A percentile compares a stretch with the other conserved stretches of the same genome.
Evolutionary conservation across 306 rosid genomes (phyloP).

Genomic region (Cicer chorassanicum): DNA sequence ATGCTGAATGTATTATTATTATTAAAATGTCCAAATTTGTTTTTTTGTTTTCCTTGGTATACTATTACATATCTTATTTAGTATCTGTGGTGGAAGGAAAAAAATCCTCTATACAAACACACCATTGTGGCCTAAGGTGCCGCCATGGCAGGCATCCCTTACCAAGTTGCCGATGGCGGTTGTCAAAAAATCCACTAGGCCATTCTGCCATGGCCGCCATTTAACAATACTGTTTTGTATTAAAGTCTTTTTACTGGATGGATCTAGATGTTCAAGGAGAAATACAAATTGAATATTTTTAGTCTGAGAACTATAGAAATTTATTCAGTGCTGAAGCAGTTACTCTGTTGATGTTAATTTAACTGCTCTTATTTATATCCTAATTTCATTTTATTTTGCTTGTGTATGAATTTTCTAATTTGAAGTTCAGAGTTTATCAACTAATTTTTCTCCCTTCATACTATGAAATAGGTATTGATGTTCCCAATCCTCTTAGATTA

Average conservation of each 20-base stretch:
- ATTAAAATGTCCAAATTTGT: constrained; percentile 6
- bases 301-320: constrained; percentile 14
- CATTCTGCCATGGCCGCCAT: too few species aligned
- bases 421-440: constrained; percentile 23
- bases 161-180: too few species aligned
- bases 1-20: constrained; percentile 28
- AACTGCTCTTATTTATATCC: constrained; percentile 12
- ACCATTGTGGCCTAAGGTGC: too few species aligned
- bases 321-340: constrained; percentile 18
- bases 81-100: too few species aligned
- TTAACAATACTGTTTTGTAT: neutral
- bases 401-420: constrained; percentile 20
- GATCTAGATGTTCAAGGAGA: constrained; percentile 6
- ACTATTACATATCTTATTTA: neutral
- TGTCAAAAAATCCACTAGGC: too few species aligned
- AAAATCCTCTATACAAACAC: too few species aligned
- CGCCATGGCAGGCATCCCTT: too few species aligned
- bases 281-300: constrained; percentile 26
- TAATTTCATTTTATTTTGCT: constrained; percentile 26
- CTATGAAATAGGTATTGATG: constrained; percentile 76
- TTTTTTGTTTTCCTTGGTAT: constrained; percentile 32
- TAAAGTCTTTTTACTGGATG: constrained; percentile 6
- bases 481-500: constrained; percentile 79
- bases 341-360: constrained; percentile 14
- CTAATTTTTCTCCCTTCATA: constrained; percentile 1